These are phyloP conservation scores for Zasmidium angulare DNA, from an alignment of 2,329 filamentous ascomycete genomes.

Conservation along the genomic window DNA sequence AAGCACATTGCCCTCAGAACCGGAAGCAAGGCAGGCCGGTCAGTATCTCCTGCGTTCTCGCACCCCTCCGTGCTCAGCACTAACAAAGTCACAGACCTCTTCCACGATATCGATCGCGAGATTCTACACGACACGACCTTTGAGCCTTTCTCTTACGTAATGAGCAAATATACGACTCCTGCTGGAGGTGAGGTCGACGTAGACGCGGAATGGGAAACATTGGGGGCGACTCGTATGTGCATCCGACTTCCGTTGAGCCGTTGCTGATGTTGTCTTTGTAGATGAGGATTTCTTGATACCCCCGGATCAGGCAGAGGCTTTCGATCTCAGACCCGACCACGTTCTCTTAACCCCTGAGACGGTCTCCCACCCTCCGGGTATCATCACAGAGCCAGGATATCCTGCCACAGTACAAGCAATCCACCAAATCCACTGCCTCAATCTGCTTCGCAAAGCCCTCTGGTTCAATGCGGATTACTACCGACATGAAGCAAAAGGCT, in stretches of 20 bases:
- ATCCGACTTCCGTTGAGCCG: not conserved
- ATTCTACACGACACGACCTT: not conserved
- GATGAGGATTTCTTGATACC: not conserved
- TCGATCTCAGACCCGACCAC: not conserved
- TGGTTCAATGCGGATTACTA: constrained; percentile 5
- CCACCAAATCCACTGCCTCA: constrained; percentile 1
- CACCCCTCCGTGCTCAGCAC: too few relatives aligned
- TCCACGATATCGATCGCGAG: not conserved
- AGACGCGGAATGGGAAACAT: not conserved
- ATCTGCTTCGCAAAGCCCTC: constrained; percentile 2
- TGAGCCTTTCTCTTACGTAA: not conserved
- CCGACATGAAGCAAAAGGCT: not conserved
- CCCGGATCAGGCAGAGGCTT: not conserved
- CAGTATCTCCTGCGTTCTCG: too few relatives aligned
- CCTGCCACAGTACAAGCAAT: not conserved
- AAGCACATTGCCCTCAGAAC: too few relatives aligned
- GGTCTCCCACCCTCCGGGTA: not conserved
- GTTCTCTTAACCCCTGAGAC: not conserved
- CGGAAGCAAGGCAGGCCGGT: too few relatives aligned
- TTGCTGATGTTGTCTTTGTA: not conserved
- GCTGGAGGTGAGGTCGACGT: not conserved
- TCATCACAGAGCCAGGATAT: not conserved
- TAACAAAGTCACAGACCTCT: not conserved
- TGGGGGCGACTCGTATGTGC: not conserved
- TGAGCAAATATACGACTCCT: not conserved